Evolutionary conservation across 2,329 filamentous ascomycete genomes (phyloP), one percentile per base, ranked within the genome.

Genomic region (Colletotrichum cordylinicola): DNA sequence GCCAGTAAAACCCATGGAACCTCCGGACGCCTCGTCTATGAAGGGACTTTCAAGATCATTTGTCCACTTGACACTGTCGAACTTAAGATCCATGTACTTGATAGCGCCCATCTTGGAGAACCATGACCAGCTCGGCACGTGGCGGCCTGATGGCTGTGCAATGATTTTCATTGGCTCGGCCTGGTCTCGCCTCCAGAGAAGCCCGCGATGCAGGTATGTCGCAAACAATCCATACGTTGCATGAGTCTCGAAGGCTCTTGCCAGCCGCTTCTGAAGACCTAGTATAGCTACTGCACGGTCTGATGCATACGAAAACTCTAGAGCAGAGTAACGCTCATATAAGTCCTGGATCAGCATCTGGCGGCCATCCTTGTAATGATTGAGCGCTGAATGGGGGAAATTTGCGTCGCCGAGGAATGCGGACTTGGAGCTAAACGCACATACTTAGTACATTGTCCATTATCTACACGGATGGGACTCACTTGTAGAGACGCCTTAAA

Each of bases 401-500:
- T 68, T 73, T 62, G 73, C 58, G n/a, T 75, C 73, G 31, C 73
- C 64, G 4, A 75, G 69, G 31, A 75, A 73, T 8, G 39, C 62
- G 6, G 73, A 62, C 13, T 72, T 72, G 12, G 62, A 58, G 35
- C 73, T 75, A 8, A 5, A 18, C 12, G 15, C 13, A 18, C 3
- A 39, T 16, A 0, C 37, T 74, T 13, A 74, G 60, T 48, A 48
- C 6, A 29, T 61, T 8, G 52, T n/a, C 35, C 13, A 31, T 29
- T 29, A 52, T 60, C 52, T 68, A 21, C 5, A 35, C 21, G 9
- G 35, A 24, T 27, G 18, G n/a, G n/a, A 75, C 83, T 78, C 69
- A 85, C 85, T 84, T 85, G 27, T 74, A 72, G 77, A 84, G 82
- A 15, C 75, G 80, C 0, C 78, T 79, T 55, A 86, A 21, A 0